Base-by-base conservation (phyloP, 345 rosid genomes). In the Turnera subulata region DNA sequence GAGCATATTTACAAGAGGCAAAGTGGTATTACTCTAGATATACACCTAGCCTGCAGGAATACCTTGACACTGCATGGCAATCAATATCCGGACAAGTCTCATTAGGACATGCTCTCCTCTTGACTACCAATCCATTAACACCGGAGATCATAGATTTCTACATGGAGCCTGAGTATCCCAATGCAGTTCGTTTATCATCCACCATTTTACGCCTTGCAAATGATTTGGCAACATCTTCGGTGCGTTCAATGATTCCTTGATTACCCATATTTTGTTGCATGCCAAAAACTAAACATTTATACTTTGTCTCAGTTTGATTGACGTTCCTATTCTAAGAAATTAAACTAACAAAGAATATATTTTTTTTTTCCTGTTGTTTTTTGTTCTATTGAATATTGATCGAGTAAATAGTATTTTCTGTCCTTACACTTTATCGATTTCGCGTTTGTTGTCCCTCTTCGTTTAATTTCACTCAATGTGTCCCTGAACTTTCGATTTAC, bases 141-240 rank as follows among this genome's bases (percentile, higher is more conserved):
- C 15, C 65, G 14, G 42, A 75, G 20, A 40, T 32, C 19, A 15
- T 67, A 35, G 23, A 66, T 13, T n/a, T 26, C 22, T 58, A 68
- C 1, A 21, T 53, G 32, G 51, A n/a, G n/a, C n/a, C n/a, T n/a
- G n/a, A 56, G 25, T 53, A 53, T 50, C 20, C 9, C 16, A 24
- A 61, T 16, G 16, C 63, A 14, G 37, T 70, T 52, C 54, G 39
- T 6, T 56, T 51, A 22, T 71, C 77, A 2, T 75, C 84, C 16
- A 44, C 58, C 11, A 56, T 71, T 61, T 23, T 72, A n/a, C 69
- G 80, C 26, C 62, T 74, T 10, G 56, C 59, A 0, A 48, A 79
- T 22, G 82, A 79, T 52, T 44, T 81, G 2, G 83, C 70, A 43
- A 81, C 86, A 33, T 71, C 81, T 0, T 18, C 64, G 62, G 83